A percentile compares a stretch with the other conserved stretches of the same genome.
phyloP scores from a whole-genome alignment of 2,329 filamentous ascomycete species.

The Cadophora luteo-olivacea region DNA sequence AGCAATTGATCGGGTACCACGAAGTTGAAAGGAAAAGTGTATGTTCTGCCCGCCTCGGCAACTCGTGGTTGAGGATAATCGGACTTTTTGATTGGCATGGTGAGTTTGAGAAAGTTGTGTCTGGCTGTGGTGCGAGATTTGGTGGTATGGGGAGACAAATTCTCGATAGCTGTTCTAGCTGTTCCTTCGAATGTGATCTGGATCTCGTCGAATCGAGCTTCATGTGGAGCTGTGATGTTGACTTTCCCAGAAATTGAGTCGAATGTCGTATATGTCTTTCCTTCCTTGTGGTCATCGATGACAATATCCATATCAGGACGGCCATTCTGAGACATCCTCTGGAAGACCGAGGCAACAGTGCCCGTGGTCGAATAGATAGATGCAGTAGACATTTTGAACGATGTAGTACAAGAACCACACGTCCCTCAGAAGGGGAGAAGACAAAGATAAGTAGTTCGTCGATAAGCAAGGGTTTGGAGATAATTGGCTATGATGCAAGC shows the following conservation, averaged over 20 bases:
- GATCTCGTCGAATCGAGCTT: constrained; percentile 42
- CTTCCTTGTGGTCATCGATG: constrained; percentile 38
- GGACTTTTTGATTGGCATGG: constrained; percentile 43
- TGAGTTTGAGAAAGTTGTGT: constrained; percentile 44
- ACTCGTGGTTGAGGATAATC: constrained; percentile 42
- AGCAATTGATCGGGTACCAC: constrained; percentile 44
- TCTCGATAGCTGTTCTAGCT: constrained; percentile 41
- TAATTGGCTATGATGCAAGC: constrained; percentile 28
- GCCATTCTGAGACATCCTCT: constrained; percentile 31
- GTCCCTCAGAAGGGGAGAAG: constrained; percentile 6
- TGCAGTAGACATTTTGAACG: constrained; percentile 34
- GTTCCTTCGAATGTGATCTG: constrained; percentile 43
- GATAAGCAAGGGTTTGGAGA: constrained; percentile 21
- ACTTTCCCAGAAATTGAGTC: constrained; percentile 41
- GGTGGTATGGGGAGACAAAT: constrained; percentile 37
- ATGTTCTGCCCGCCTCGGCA: constrained; percentile 42
- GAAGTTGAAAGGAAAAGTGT: constrained; percentile 44
- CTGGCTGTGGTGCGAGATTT: constrained; percentile 37
- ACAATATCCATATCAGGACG: constrained; percentile 41
- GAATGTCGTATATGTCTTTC: constrained; percentile 42
- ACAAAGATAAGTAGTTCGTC: constrained; percentile 14
- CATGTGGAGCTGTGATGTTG: constrained; percentile 40
- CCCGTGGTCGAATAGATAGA: constrained; percentile 37
- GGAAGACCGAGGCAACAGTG: constrained; percentile 39
- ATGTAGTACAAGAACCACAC: not conserved